phyloP scores from a whole-genome alignment of 108 stramenopile genomes.

The Cyclotella baltica region DNA sequence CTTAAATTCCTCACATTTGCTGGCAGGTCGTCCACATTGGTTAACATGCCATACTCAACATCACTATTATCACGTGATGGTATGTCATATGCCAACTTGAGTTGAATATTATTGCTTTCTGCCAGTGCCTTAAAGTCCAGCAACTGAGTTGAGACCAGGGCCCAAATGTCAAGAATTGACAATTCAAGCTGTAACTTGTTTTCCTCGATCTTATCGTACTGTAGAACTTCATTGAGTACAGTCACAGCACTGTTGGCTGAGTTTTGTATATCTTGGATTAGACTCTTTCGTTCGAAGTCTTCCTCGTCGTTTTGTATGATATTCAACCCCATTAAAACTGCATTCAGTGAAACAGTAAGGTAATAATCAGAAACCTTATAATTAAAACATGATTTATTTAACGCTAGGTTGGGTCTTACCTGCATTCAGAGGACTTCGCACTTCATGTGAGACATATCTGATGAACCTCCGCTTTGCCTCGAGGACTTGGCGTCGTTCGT shows the following conservation, averaged over 20 bases:
- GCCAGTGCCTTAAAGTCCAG: background rate
- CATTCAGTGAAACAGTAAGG: too few relatives aligned
- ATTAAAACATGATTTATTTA: too few relatives aligned
- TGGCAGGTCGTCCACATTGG: constrained; percentile 2
- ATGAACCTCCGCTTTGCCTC: constrained; percentile 62
- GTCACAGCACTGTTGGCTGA: constrained; percentile 49
- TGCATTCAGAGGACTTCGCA: constrained; percentile 63
- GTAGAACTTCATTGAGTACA: constrained; percentile 58
- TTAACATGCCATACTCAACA: background rate
- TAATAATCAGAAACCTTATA: too few relatives aligned
- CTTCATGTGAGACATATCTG: constrained; percentile 64
- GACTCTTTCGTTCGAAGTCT: background rate
- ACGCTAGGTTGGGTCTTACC: too few relatives aligned
- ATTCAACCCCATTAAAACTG: constrained; percentile 59
- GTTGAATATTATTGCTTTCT: background rate
- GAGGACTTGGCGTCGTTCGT: constrained; percentile 38
- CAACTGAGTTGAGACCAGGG: background rate
- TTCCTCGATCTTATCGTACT: constrained; percentile 44
- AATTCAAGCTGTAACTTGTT: background rate
- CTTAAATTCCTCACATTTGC: constrained; percentile 8
- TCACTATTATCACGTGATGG: background rate
- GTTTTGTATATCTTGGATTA: constrained; percentile 32
- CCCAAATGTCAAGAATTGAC: background rate
- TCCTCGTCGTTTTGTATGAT: constrained; percentile 48
- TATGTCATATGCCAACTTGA: background rate